phyloP scores from a whole-genome alignment of 2,329 filamentous ascomycete species.

The Arthrobotrys pseudoclavata region DNA sequence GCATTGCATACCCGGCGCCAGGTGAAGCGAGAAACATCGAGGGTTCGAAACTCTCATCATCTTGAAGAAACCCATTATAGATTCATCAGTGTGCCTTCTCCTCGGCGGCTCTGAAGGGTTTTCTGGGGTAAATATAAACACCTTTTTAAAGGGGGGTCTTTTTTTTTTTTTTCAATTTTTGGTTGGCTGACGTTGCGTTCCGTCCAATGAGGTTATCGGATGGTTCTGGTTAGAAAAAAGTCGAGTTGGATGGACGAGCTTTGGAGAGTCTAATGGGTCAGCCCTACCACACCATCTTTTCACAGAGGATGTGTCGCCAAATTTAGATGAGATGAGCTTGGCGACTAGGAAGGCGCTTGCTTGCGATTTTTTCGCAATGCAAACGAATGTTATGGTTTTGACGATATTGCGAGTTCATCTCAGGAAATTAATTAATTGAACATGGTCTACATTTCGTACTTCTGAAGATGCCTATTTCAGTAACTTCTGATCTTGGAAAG shows the following conservation, averaged over 20 bases:
- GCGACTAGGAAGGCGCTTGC: constrained; percentile 45
- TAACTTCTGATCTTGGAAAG: constrained; percentile 21
- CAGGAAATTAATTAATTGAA: constrained; percentile 13
- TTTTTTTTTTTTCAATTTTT: background rate
- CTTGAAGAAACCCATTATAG: constrained; percentile 7
- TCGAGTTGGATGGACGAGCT: constrained; percentile 1
- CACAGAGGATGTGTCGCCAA: constrained; percentile 39
- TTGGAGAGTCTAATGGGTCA: constrained; percentile 27
- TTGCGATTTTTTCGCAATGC: background rate
- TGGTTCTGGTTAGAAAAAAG: background rate
- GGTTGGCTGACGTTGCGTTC: background rate
- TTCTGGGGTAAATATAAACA: background rate
- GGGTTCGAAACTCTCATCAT: constrained; percentile 48
- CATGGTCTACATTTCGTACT: background rate
- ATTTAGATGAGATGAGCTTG: constrained; percentile 51
- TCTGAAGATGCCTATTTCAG: constrained; percentile 21
- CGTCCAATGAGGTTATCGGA: constrained; percentile 33
- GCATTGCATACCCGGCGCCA: constrained; percentile 61
- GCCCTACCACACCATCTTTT: constrained; percentile 49
- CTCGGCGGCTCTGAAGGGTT: constrained; percentile 26
- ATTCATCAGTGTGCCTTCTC: background rate
- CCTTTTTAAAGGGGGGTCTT: constrained; percentile 3
- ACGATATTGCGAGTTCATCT: constrained; percentile 25
- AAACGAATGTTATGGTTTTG: background rate
- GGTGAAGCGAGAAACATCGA: constrained; percentile 58